Evolutionary conservation across 2,329 filamentous ascomycete genomes (phyloP).

Genomic region (Fusarium nygamai): DNA sequence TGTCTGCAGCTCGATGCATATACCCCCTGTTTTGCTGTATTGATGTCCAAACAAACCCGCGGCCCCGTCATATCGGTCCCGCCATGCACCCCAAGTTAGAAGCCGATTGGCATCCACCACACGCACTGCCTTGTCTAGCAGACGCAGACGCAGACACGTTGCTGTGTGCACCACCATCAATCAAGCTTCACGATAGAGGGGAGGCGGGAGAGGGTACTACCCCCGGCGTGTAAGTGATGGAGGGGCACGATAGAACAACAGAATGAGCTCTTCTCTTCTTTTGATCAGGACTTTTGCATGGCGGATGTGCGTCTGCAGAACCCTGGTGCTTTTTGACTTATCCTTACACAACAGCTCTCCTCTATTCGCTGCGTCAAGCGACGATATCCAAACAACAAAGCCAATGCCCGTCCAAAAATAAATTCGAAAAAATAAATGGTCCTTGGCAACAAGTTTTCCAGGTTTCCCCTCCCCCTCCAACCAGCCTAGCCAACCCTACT

Average conservation of each 20-base stretch:
- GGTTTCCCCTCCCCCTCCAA: constrained; percentile 38
- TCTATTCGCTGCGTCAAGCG: constrained; percentile 38
- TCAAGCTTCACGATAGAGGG: constrained; percentile 25
- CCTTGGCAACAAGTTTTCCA: constrained; percentile 27
- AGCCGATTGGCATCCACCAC: constrained; percentile 43
- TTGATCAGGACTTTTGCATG: constrained; percentile 21
- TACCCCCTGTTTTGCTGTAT: constrained; percentile 43
- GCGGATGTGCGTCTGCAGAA: constrained; percentile 20
- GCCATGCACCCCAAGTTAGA: constrained; percentile 37
- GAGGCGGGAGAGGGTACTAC: constrained; percentile 5
- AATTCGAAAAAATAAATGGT: constrained; percentile 39
- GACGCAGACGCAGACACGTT: constrained; percentile 36
- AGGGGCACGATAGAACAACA: constrained; percentile 21
- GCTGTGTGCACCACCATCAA: constrained; percentile 30
- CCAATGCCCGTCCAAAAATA: constrained; percentile 29
- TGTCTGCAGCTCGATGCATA: constrained; percentile 33
- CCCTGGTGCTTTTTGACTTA: constrained; percentile 24
- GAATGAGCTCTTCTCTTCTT: constrained; percentile 21
- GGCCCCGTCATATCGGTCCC: constrained; percentile 44
- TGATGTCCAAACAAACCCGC: constrained; percentile 45
- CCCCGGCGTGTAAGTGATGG: constrained; percentile 36
- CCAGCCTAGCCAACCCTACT: constrained; percentile 24
- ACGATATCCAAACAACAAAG: constrained; percentile 29
- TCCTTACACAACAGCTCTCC: constrained; percentile 31
- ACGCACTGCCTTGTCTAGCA: constrained; percentile 35